These are phyloP conservation scores for Coemansia sp. DNA, from an alignment of 192 early-diverging fungal genomes.

Conservation along the genomic window DNA sequence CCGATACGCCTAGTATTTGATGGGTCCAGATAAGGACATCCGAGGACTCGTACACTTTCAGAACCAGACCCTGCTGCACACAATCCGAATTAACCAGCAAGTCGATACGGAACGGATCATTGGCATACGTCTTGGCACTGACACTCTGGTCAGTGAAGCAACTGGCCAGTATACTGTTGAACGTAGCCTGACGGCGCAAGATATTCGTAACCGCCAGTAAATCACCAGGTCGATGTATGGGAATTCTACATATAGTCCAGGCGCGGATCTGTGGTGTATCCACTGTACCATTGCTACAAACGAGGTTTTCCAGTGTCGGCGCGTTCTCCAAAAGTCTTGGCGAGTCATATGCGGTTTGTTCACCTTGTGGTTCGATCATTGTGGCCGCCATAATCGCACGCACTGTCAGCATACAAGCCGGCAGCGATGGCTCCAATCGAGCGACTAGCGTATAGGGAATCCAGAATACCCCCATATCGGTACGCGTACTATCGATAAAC, in stretches of 20 bases:
- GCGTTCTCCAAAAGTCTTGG: slow-evolving; percentile 53
- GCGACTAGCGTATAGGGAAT: slow-evolving; percentile 43
- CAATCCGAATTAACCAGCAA: slow-evolving; percentile 9
- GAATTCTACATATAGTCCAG: slow-evolving; percentile 41
- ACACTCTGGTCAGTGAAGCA: slow-evolving; percentile 26
- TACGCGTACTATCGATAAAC: slow-evolving; percentile 26
- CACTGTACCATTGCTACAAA: slow-evolving; percentile 8
- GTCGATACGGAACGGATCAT: slow-evolving; percentile 56
- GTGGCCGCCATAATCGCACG: slow-evolving; percentile 34
- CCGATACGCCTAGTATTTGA: slow-evolving; percentile 19
- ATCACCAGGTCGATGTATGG: slow-evolving; percentile 23
- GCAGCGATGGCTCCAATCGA: slow-evolving; percentile 30
- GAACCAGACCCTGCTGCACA: slow-evolving; percentile 21
- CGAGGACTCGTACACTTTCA: slow-evolving; percentile 26
- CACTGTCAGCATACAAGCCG: slow-evolving; percentile 49
- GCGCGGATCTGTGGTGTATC: slow-evolving; percentile 49
- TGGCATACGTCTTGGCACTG: slow-evolving; percentile 35
- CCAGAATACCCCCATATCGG: slow-evolving; percentile 10
- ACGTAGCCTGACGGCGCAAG: slow-evolving; percentile 47
- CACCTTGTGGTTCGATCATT: not conserved
- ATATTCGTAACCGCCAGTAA: slow-evolving; percentile 29
- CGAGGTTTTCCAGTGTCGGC: slow-evolving; percentile 41
- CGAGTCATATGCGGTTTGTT: slow-evolving; percentile 18
- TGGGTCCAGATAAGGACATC: slow-evolving; percentile 41
- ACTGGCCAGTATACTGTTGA: slow-evolving; percentile 50